Evolutionary conservation across 1,139 yeast species (phyloP).

Genomic region (Diutina sp.): DNA sequence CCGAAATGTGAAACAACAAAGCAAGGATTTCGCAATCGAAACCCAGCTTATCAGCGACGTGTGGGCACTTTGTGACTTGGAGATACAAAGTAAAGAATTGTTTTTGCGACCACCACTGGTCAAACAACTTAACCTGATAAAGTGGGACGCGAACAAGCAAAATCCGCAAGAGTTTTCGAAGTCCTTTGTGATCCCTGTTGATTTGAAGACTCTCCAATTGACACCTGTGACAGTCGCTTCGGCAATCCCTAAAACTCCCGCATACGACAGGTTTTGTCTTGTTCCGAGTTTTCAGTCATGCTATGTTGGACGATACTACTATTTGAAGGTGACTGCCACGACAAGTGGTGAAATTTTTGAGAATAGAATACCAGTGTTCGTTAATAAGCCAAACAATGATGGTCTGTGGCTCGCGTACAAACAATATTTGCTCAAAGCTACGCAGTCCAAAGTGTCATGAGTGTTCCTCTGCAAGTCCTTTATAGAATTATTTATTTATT

Average conservation of each 20-base stretch:
- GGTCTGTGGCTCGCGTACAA: background rate
- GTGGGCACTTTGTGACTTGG: background rate
- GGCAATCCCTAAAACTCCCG: background rate
- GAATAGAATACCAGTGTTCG: background rate
- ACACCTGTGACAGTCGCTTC: background rate
- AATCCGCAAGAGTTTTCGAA: background rate
- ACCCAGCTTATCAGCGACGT: background rate
- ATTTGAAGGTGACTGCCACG: slow-evolving; percentile 6
- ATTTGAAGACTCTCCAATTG: background rate
- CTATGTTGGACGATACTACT: slow-evolving; percentile 15
- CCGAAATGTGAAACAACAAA: background rate
- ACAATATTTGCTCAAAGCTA: background rate
- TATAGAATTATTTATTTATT: background rate
- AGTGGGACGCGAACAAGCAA: background rate
- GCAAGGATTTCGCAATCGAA: background rate
- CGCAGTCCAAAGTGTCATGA: background rate
- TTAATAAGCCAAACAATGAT: background rate
- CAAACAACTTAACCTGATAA: background rate
- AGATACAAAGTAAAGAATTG: background rate
- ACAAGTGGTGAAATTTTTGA: background rate
- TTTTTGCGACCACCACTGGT: background rate
- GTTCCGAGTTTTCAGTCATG: slow-evolving; percentile 18
- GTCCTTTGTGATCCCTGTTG: background rate
- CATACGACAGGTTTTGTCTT: slow-evolving; percentile 6
- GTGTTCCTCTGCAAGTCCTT: background rate